Base-by-base conservation (phyloP, 352 stramenopile species). In the Pythium apleroticum region DNA sequence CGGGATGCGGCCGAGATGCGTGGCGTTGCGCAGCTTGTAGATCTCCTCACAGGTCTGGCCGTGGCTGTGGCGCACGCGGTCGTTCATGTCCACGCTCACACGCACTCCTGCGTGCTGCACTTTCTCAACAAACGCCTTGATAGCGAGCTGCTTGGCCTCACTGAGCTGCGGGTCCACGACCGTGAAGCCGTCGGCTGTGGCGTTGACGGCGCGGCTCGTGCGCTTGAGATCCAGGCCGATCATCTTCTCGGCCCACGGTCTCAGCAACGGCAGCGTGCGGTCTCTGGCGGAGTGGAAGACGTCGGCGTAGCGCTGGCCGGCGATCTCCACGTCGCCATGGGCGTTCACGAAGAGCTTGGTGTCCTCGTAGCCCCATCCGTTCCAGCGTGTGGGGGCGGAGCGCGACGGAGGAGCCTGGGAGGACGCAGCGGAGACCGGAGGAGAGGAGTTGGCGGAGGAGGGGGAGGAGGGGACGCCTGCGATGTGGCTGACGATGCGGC, bases 41-140 rank as follows among this genome's bases (percentile, higher is more conserved):
- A 92, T 74, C 57, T 92, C 81, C 33, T 88, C 80, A 60, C 84
- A 92, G 2, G 84, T 90, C 65, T 92, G 84, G 20, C 81, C 83
- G 49, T 92, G 80, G 11, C 75, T 75, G 59, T 90, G 83, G 43
- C 80, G 80, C 52, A 92, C 76, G 12, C 81, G 77, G 57, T 90
- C 81, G 60, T 85, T 74, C 57, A 82, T 48, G 28, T 59, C 65
- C 6, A 49, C 68, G 39, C 75, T 88, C 7, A 68, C 69, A 28
- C 76, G 76, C 37, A 85, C 65, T 17, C 65, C 74, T 5, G 63
- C 5, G 10, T 65, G 14, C 31, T 76, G 28, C 17, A 72, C 27
- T 14, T 55, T 61, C 45, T 68, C 56, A 28, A 90, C 45, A 39
- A 90, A 78, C 12, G 64, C 39, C 11, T 72, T 14, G 12, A 88